These are phyloP conservation scores for Zygosaccharomyces sapae DNA, from an alignment of 1,139 yeast species.

Conservation along the genomic window DNA sequence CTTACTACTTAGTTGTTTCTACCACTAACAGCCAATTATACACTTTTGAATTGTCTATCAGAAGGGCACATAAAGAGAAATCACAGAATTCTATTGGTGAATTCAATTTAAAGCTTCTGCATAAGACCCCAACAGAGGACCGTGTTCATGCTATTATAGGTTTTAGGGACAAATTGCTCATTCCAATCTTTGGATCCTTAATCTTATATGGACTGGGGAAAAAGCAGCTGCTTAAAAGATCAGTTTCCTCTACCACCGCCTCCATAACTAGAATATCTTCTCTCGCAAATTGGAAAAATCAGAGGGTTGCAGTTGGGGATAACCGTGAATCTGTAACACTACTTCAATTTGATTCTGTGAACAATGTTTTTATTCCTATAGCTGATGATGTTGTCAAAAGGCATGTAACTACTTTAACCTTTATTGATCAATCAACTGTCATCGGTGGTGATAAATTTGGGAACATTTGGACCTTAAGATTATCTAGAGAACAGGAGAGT, in stretches of 20 bases:
- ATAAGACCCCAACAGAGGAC: constrained; percentile 55
- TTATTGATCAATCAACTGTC: constrained; percentile 71
- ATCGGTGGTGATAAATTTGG: constrained; percentile 89
- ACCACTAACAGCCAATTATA: constrained; percentile 26
- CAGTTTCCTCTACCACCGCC: constrained; percentile 42
- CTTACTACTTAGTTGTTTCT: constrained; percentile 41
- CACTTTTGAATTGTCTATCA: constrained; percentile 18
- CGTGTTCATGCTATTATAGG: constrained; percentile 48
- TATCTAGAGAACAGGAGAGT: constrained; percentile 42
- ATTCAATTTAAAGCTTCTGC: constrained; percentile 46
- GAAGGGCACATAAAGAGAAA: constrained; percentile 23
- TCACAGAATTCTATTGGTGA: neutral
- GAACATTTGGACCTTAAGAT: constrained; percentile 62
- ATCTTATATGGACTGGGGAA: constrained; percentile 71
- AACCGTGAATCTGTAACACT: constrained; percentile 57
- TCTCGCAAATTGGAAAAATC: constrained; percentile 49
- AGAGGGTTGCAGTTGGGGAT: constrained; percentile 67
- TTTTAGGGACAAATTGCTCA: constrained; percentile 62
- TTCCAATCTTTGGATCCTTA: constrained; percentile 52
- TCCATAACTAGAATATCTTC: constrained; percentile 47
- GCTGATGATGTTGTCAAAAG: constrained; percentile 69
- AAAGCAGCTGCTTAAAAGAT: constrained; percentile 70
- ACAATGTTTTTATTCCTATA: constrained; percentile 54
- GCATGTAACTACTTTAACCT: constrained; percentile 55
- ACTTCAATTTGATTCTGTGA: constrained; percentile 48